These are phyloP conservation scores for Amborella trichopoda DNA, from an alignment of 164 flowering plant species.

Conservation along the genomic window DNA sequence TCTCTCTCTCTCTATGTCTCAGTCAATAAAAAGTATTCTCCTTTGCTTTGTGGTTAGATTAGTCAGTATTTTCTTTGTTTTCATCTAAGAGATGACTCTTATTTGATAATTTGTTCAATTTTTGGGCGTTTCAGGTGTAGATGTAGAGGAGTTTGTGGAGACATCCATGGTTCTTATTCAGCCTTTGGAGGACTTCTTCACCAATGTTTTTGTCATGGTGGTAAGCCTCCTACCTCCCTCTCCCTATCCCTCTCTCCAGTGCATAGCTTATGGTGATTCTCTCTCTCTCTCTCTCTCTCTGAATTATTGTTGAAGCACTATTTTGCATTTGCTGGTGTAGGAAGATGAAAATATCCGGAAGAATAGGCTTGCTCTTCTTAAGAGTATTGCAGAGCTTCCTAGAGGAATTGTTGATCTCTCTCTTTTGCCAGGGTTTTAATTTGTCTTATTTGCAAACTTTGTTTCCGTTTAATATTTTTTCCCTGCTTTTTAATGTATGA, in stretches of 20 bases:
- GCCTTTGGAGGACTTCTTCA: constrained; percentile 84
- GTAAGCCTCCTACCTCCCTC: constrained; percentile 30
- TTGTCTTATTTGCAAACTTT: not conserved
- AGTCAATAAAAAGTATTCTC: too few species aligned
- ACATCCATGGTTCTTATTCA: constrained; percentile 50
- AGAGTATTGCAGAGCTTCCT: constrained; percentile 75
- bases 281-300: not conserved
- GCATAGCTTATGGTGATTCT: not conserved
- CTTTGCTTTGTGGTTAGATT: too few species aligned
- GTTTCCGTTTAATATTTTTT: too few species aligned
- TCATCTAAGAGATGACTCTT: too few species aligned
- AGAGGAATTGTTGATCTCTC: constrained; percentile 81
- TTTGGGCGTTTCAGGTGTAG: constrained; percentile 61
- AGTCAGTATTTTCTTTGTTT: too few species aligned
- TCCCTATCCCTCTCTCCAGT: not conserved
- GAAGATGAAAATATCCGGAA: constrained; percentile 74
- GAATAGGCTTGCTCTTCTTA: constrained; percentile 79
- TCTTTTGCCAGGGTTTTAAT: constrained; percentile 76
- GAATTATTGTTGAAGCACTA: not conserved
- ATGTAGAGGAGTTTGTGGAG: constrained; percentile 74
- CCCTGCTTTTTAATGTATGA: too few species aligned
- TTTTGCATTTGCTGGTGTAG: constrained; percentile 22
- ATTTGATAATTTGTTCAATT: too few species aligned
- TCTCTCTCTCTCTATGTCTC: too few species aligned
- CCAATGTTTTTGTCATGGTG: constrained; percentile 94